A percentile compares a stretch with the other conserved stretches of the same genome.
Conservation (phyloP, 2,329 filamentous ascomycete species). For the Paradendryphiella salina region DNA sequence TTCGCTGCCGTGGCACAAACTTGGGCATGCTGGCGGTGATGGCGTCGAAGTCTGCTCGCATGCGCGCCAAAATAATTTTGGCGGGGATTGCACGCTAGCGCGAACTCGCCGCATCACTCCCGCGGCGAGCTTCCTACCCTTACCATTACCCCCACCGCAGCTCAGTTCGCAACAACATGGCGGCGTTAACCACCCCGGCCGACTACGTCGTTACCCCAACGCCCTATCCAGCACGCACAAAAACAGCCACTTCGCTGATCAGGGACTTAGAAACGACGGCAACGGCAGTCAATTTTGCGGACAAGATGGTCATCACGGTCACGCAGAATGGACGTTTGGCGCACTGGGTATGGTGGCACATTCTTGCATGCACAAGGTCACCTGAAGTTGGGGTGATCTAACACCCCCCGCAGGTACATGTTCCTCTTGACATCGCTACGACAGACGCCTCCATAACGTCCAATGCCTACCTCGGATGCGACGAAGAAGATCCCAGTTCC, state of each 20-base stretch:
- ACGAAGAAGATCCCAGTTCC: conserved; percentile 42
- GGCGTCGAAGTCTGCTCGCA: conserved; percentile 12
- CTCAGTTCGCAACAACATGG: conserved; percentile 9
- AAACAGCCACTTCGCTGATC: conserved; percentile 60
- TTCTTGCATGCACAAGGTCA: not conserved
- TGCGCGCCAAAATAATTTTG: conserved; percentile 42
- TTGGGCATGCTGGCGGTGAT: conserved; percentile 41
- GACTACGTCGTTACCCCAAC: conserved; percentile 40
- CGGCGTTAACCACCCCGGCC: conserved; percentile 10
- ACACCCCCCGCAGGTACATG: conserved; percentile 65
- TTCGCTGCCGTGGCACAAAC: conserved; percentile 59
- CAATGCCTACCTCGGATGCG: conserved; percentile 51
- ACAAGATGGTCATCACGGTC: conserved; percentile 89
- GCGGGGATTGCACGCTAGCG: conserved; percentile 34
- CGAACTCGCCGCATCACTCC: conserved; percentile 22
- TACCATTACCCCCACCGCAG: not conserved
- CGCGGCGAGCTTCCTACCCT: conserved; percentile 10
- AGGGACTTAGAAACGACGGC: conserved; percentile 72
- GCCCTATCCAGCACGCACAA: conserved; percentile 70
- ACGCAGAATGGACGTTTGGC: conserved; percentile 82
- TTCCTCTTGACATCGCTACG: conserved; percentile 71
- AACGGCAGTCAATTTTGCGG: conserved; percentile 73
- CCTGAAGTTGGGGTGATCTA: not conserved
- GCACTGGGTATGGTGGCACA: conserved; percentile 73
- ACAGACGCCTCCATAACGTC: conserved; percentile 63